A percentile compares a stretch with the other conserved stretches of the same genome.
phyloP scores from a whole-genome alignment of 306 rosid genomes.

The Malus asiatica region DNA sequence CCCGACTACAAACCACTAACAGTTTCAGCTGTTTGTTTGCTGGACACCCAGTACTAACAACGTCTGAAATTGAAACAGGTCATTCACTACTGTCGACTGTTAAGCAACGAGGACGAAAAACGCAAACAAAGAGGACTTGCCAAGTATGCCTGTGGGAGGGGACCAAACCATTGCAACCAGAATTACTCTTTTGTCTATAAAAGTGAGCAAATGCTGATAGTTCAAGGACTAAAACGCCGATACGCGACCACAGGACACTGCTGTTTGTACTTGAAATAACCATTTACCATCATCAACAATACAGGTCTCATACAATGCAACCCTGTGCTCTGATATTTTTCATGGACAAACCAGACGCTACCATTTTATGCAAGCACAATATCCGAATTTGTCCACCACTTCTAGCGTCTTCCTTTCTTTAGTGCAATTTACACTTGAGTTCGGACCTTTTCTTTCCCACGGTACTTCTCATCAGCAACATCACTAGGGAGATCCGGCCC shows the following conservation, averaged over 20 bases:
- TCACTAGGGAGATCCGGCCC: conserved; percentile 54
- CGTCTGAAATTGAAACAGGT: not conserved
- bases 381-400: not conserved
- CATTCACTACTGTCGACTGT: not conserved
- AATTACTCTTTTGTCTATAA: no score
- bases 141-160: no score
- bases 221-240: no score
- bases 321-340: not conserved
- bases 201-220: no score
- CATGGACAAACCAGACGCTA: not conserved
- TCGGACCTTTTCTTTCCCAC: conserved; percentile 18
- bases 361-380: not conserved
- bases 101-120: not conserved
- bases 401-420: not conserved
- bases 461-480: conserved; percentile 18
- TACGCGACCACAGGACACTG: not conserved
- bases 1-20: no score
- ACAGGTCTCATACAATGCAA: not conserved
- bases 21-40: no score
- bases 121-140: not conserved
- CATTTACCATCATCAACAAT: not conserved
- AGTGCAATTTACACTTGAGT: not conserved
- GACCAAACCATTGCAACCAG: no score
- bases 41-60: no score
- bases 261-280: not conserved